A percentile compares a stretch with the other conserved stretches of the same genome.
Conservation (phyloP, 768 basidiomycete species). For the Tylopilus rubrobrunneus region DNA sequence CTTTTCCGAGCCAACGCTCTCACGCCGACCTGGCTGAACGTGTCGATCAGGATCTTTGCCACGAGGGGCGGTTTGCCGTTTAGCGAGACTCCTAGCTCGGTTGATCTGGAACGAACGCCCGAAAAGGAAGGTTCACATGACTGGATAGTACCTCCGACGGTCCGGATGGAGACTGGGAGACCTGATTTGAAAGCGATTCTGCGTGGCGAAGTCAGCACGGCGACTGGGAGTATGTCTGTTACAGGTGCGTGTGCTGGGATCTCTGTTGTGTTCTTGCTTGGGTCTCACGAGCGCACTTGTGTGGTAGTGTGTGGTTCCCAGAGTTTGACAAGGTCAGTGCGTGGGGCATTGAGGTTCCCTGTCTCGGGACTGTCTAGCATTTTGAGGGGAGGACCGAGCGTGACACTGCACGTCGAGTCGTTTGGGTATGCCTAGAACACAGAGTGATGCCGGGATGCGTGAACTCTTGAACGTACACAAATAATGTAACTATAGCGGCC, state of each 20-base stretch:
- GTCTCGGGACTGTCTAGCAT: constrained; percentile 26
- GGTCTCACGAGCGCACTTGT: neutral
- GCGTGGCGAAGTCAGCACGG: constrained; percentile 32
- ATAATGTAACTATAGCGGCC: too few species aligned
- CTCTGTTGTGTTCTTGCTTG: too few species aligned
- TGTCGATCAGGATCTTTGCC: constrained; percentile 40
- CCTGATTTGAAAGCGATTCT: constrained; percentile 41
- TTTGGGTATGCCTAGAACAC: constrained; percentile 37
- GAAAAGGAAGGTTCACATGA: constrained; percentile 6
- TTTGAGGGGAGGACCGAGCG: constrained; percentile 36
- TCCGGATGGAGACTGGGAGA: constrained; percentile 35
- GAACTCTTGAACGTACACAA: too few species aligned
- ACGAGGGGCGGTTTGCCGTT: constrained; percentile 25
- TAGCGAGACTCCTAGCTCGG: constrained; percentile 7
- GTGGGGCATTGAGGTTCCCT: constrained; percentile 37
- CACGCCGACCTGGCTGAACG: constrained; percentile 27
- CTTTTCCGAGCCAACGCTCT: constrained; percentile 32
- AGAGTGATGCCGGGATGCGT: neutral
- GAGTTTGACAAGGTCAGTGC: constrained; percentile 36
- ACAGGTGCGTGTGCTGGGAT: constrained; percentile 38
- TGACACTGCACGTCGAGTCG: constrained; percentile 36
- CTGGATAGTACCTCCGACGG: constrained; percentile 13
- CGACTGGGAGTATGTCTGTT: constrained; percentile 41
- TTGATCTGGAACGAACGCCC: constrained; percentile 18
- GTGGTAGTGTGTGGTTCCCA: constrained; percentile 47